Evolutionary conservation across 129 eudicot genomes (phyloP).

Genomic region (Pseudognaphalium luteoalbum): DNA sequence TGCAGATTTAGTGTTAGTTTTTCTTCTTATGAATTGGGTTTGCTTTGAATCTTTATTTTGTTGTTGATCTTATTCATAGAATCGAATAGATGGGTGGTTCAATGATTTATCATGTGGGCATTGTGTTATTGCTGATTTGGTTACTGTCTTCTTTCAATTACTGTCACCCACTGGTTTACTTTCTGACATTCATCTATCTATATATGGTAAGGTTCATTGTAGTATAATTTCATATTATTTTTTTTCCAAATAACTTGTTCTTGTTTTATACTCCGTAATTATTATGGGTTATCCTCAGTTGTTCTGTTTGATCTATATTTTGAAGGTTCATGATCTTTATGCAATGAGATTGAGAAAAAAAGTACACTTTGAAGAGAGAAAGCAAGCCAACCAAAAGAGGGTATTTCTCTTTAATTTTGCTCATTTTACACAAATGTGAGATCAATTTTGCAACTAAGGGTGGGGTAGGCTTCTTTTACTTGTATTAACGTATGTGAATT

Average conservation of each 20-base stretch:
- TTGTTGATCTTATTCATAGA: neutral
- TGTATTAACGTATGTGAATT: neutral
- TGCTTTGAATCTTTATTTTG: conserved; percentile 8
- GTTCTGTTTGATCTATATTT: neutral
- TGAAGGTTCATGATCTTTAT: conserved; percentile 79
- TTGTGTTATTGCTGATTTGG: conserved; percentile 70
- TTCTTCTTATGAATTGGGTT: conserved; percentile 18
- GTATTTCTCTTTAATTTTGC: conserved; percentile 22
- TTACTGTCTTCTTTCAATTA: conserved; percentile 50
- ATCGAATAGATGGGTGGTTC: conserved; percentile 44
- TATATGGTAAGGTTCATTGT: conserved; percentile 46
- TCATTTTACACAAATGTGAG: neutral
- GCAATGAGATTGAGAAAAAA: conserved; percentile 68
- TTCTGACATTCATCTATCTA: conserved; percentile 62
- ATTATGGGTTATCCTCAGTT: neutral
- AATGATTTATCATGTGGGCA: conserved; percentile 63
- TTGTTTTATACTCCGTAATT: neutral
- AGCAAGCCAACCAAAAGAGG: conserved; percentile 72
- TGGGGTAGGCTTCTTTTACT: neutral
- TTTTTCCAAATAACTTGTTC: neutral
- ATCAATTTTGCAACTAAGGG: neutral
- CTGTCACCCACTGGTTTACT: conserved; percentile 55
- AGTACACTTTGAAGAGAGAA: conserved; percentile 74
- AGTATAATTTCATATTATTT: neutral
- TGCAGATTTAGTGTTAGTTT: neutral